Evolutionary conservation across 345 rosid species (phyloP).

Genomic region (Euclidium syriacum): DNA sequence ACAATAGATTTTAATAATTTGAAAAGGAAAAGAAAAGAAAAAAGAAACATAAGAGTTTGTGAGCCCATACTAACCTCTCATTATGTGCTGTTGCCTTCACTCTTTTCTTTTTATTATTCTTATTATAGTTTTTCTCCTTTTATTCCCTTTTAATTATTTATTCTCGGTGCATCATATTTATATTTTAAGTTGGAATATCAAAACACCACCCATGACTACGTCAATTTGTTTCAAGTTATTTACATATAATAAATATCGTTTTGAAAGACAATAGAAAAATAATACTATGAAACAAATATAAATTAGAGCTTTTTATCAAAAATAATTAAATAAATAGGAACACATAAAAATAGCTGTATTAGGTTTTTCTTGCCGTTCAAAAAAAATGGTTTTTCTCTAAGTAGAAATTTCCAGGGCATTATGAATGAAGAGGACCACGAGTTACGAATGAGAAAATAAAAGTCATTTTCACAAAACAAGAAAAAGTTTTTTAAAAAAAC

Average conservation of each 20-base stretch:
- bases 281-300: not conserved
- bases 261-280: not conserved
- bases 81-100: conserved; percentile 38
- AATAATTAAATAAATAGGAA: too few relatives aligned
- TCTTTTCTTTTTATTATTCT: not conserved
- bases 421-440: conserved; percentile 26
- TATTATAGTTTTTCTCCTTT: not conserved
- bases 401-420: conserved; percentile 8
- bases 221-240: not conserved
- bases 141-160: not conserved
- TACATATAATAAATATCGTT: too few relatives aligned
- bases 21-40: conserved; percentile 46
- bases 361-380: too few relatives aligned
- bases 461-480: conserved; percentile 2
- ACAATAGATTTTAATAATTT: conserved; percentile 56
- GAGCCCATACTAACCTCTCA: conserved; percentile 62
- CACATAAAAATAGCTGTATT: not conserved
- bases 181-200: not conserved
- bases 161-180: not conserved
- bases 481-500: not conserved
- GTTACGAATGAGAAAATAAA: not conserved
- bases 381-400: too few relatives aligned
- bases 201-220: not conserved
- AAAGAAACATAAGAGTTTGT: conserved; percentile 38
- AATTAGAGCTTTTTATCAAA: too few relatives aligned